A percentile compares a stretch with the other conserved stretches of the same genome.
phyloP scores from a whole-genome alignment of 164 flowering plant species.

The Stephania yunnanensis region DNA sequence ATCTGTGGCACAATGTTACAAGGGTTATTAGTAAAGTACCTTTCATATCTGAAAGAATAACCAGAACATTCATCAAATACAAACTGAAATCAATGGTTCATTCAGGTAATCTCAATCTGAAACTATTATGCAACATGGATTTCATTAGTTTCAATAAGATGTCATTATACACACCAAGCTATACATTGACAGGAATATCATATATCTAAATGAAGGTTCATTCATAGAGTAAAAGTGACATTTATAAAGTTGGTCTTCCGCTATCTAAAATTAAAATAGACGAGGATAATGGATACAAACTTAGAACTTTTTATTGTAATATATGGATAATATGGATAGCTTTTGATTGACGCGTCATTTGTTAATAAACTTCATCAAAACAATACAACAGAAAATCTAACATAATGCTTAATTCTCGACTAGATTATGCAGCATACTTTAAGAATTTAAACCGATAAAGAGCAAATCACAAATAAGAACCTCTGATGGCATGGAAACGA shows the following conservation, averaged over 20 bases:
- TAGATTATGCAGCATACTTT: not conserved
- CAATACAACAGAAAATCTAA: not conserved
- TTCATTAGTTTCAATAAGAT: not conserved
- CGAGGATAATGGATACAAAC: not conserved
- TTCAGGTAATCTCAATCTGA: not conserved
- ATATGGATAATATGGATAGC: too few relatives aligned
- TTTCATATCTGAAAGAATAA: not conserved
- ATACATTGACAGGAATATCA: too few relatives aligned
- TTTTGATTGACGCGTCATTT: too few relatives aligned
- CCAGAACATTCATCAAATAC: not conserved
- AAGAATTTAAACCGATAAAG: not conserved
- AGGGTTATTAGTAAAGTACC: not conserved
- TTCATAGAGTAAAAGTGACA: not conserved
- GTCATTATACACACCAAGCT: too few relatives aligned
- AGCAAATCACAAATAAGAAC: not conserved
- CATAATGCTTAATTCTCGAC: not conserved
- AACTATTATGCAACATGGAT: not conserved
- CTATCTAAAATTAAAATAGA: too few relatives aligned
- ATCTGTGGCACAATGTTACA: constrained; percentile 35
- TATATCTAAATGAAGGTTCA: not conserved
- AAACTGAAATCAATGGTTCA: constrained; percentile 2
- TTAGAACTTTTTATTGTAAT: too few relatives aligned
- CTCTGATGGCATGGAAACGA: not conserved
- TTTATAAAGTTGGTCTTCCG: not conserved
- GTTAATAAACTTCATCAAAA: too few relatives aligned